Percentiles rank a stretch among this genome's conserved stretches.
phyloP scores from a whole-genome alignment of 768 basidiomycete genomes.

The Tricholoma sp. region DNA sequence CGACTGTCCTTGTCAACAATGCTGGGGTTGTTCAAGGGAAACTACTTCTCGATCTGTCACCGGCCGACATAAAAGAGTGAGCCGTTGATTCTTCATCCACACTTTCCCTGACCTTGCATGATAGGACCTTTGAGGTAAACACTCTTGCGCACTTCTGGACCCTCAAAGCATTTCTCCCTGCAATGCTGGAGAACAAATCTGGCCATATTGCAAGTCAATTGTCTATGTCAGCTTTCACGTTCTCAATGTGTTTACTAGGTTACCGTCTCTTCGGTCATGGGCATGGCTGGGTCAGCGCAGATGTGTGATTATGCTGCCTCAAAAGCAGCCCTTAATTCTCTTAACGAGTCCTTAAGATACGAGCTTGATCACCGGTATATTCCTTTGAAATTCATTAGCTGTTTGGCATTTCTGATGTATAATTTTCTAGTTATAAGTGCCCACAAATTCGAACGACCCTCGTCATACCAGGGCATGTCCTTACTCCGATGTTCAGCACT shows the following conservation, averaged over 20 bases:
- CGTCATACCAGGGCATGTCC: conserved; percentile 73
- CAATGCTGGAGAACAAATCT: conserved; percentile 67
- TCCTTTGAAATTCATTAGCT: conserved; percentile 7
- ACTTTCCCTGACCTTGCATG: conserved; percentile 1
- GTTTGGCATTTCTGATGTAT: background rate
- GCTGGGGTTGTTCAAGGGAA: conserved; percentile 94
- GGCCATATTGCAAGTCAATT: conserved; percentile 77
- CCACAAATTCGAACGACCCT: conserved; percentile 86
- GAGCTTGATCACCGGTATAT: conserved; percentile 76
- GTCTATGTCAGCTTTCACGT: background rate
- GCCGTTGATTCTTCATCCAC: background rate
- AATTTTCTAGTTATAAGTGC: conserved; percentile 50
- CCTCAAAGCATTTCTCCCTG: conserved; percentile 88
- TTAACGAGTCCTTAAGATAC: conserved; percentile 82
- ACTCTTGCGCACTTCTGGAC: conserved; percentile 88
- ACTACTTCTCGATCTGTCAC: conserved; percentile 69
- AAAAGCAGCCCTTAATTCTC: conserved; percentile 80
- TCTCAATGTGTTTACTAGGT: conserved; percentile 39
- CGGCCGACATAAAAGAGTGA: conserved; percentile 79
- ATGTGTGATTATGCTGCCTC: conserved; percentile 93
- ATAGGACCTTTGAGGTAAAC: conserved; percentile 87
- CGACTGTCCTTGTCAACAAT: conserved; percentile 90
- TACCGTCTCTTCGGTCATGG: conserved; percentile 72
- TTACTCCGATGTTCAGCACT: conserved; percentile 73
- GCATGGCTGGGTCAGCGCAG: conserved; percentile 66